Base-by-base conservation (phyloP, 2,329 filamentous ascomycete genomes). In the Penicillium nordicum region DNA sequence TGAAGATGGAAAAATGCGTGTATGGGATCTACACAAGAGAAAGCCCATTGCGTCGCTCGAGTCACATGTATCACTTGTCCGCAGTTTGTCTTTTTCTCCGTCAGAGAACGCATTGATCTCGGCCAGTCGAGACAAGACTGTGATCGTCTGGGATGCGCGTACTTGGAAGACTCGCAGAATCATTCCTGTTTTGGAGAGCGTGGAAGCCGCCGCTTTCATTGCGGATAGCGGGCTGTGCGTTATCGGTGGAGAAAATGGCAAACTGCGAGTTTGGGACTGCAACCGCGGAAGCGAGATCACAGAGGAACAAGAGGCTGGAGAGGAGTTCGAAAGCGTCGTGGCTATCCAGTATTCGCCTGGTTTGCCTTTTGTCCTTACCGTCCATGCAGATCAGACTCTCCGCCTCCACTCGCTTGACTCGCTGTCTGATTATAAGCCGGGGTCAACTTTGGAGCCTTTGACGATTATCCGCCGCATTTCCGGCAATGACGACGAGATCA, bases 401-500 rank as follows among this genome's bases (percentile, higher is more conserved):
- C 83, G 89, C 46, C 78, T 97, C 32, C 91, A 93, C 72, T 85
- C 84, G 1, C 72, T 75, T 30, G 68, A 73, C 30, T 57, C 72
- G n/a, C 56, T 79, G 37, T 67, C 66, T 23, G 60, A 64, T 40
- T 72, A 71, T 55, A 70, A 70, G 46, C 67, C 71, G 36, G 61
- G 76, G 57, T 64, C 80, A 70, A 66, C 78, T 74, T 69, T 89
- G 76, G 72, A 77, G n/a, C 76, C 83, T n/a, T 72, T 88, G 25
- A 79, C 82, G 10, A 68, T 87, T 0, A 82, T 89, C 43, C 85
- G 89, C 63, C 85, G 91, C 43, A 95, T 99, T 63, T 96, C 93
- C 5, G 95, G 94, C 51, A 97, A 94, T 7, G 92, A 97, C 72
- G 95, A 99, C 71, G 94, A 99, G 72, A 92, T 99, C 50, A 97